phyloP scores from a whole-genome alignment of 2,329 filamentous ascomycete genomes.

The Colletotrichum filicis region DNA sequence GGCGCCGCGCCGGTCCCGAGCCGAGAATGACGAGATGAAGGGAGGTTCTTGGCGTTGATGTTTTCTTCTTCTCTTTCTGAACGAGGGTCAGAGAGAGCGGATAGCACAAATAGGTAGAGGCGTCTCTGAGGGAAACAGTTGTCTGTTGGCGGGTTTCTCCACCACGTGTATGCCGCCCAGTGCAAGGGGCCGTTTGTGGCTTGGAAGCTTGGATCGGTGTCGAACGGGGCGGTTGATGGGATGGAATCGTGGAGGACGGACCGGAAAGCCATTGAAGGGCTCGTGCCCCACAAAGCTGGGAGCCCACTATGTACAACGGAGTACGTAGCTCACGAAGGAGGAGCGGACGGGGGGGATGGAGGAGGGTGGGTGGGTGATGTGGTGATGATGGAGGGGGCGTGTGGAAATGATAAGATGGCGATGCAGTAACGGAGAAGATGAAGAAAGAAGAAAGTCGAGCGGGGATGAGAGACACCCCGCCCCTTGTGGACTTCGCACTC shows the following conservation, averaged over 20 bases:
- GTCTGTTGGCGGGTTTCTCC: slow-evolving; percentile 10
- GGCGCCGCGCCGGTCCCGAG: slow-evolving; percentile 21
- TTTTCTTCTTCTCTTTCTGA: slow-evolving; percentile 17
- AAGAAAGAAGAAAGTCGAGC: neutral
- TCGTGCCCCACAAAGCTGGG: neutral
- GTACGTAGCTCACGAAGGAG: neutral
- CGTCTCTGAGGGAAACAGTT: neutral
- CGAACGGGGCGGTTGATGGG: neutral
- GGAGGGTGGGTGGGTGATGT: neutral
- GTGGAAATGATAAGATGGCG: neutral
- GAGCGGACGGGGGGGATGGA: neutral
- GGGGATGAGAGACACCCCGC: neutral
- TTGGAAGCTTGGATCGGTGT: slow-evolving; percentile 19
- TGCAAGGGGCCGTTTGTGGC: slow-evolving; percentile 23
- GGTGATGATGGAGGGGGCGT: neutral
- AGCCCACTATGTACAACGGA: too few species aligned
- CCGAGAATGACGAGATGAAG: slow-evolving; percentile 14
- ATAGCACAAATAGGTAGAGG: slow-evolving; percentile 11
- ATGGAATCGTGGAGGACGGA: slow-evolving; percentile 27
- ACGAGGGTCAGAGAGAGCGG: slow-evolving; percentile 7
- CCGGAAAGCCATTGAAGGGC: slow-evolving; percentile 26
- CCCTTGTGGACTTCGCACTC: neutral
- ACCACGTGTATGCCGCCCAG: slow-evolving; percentile 23
- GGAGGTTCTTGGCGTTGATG: neutral
- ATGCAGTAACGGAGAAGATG: neutral